Percentiles rank a stretch among this genome's conserved stretches.
Evolutionary conservation across 257 asterid species (phyloP).

Genomic region (Ilex asprella): DNA sequence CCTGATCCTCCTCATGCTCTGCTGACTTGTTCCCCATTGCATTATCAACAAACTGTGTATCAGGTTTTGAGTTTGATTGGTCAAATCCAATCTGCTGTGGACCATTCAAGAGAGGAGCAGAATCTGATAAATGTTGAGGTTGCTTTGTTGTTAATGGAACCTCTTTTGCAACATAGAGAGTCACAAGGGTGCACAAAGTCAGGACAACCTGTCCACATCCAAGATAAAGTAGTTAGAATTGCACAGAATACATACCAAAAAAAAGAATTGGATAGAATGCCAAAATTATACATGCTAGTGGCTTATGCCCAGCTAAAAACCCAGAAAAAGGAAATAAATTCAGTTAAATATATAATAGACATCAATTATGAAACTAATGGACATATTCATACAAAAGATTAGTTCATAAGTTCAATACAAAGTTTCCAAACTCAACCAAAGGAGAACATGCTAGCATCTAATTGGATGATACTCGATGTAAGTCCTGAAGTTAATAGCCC

Average conservation of each 20-base stretch:
- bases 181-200: slow-evolving; percentile 66
- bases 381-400: no score
- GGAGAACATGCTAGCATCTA: no score
- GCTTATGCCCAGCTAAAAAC: no score
- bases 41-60: slow-evolving; percentile 20
- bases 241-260: not conserved
- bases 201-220: slow-evolving; percentile 58
- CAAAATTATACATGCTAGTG: no score
- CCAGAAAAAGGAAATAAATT: no score
- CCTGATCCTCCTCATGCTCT: slow-evolving; percentile 34
- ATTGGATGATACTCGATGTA: no score
- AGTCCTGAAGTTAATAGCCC: no score
- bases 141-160: slow-evolving; percentile 56
- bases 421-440: no score
- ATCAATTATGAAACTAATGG: no score
- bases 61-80: slow-evolving; percentile 31
- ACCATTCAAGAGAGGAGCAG: slow-evolving; percentile 86
- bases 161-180: slow-evolving; percentile 91
- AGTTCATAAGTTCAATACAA: no score
- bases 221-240: slow-evolving; percentile 16
- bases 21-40: slow-evolving; percentile 32
- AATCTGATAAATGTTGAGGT: slow-evolving; percentile 48
- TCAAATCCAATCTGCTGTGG: slow-evolving; percentile 39
- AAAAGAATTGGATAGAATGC: slow-evolving; percentile 7
- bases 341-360: no score